Percentiles rank a stretch among this genome's conserved stretches.
These are phyloP conservation scores for Trypanosoma melophagium DNA, from an alignment of 208 protist species.

Conservation along the genomic window DNA sequence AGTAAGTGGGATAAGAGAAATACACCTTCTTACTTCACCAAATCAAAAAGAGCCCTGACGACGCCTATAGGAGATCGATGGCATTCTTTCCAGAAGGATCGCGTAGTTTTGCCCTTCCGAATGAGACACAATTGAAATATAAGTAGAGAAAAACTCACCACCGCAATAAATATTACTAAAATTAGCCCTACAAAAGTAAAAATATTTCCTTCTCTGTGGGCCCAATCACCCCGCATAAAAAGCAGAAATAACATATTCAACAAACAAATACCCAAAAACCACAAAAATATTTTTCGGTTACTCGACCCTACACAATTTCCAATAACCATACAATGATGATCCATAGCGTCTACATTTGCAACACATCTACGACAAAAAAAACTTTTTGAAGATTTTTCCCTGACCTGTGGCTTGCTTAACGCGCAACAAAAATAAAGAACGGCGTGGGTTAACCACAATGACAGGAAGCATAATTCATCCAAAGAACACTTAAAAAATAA, in stretches of 20 bases:
- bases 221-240: conserved; percentile 41
- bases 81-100: conserved; percentile 7
- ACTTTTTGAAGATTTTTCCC: background rate
- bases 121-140: conserved; percentile 34
- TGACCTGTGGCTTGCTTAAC: conserved; percentile 43
- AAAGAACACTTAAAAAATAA: conserved; percentile 9
- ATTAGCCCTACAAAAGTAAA: conserved; percentile 38
- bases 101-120: conserved; percentile 17
- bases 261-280: conserved; percentile 32
- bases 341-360: conserved; percentile 37
- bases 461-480: conserved; percentile 36
- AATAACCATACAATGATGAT: conserved; percentile 75
- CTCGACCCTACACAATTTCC: conserved; percentile 54
- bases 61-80: background rate
- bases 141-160: conserved; percentile 31
- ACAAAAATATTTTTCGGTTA: conserved; percentile 43
- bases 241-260: conserved; percentile 55
- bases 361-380: conserved; percentile 47
- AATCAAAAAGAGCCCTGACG: conserved; percentile 7
- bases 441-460: conserved; percentile 30
- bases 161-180: conserved; percentile 35
- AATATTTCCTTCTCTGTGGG: conserved; percentile 24
- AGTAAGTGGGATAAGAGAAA: conserved; percentile 4
- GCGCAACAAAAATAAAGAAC: conserved; percentile 42
- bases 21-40: background rate